Percentiles rank a stretch among this genome's conserved stretches.
Conservation (phyloP, 2,329 filamentous ascomycete genomes). For the Scytalidium sp. region DNA sequence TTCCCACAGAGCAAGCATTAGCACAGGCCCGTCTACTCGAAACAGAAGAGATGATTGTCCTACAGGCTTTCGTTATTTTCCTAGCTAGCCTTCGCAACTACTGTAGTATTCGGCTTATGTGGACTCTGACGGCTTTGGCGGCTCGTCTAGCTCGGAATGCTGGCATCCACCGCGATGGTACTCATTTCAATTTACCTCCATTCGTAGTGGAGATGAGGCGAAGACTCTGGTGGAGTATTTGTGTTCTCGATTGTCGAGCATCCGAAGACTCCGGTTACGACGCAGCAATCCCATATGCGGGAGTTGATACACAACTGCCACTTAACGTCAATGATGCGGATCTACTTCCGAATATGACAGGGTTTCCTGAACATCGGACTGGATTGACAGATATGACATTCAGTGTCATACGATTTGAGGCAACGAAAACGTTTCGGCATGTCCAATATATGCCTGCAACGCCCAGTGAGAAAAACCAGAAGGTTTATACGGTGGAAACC, state of each 20-base stretch:
- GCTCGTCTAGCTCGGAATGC: slow-evolving; percentile 38
- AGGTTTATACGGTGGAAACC: neutral
- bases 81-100: slow-evolving; percentile 44
- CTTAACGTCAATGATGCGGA: slow-evolving; percentile 11
- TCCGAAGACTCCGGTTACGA: slow-evolving; percentile 47
- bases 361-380: neutral
- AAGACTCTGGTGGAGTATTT: slow-evolving; percentile 59
- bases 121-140: slow-evolving; percentile 38
- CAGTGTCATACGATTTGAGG: neutral
- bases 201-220: slow-evolving; percentile 60
- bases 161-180: slow-evolving; percentile 39
- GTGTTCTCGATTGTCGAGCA: slow-evolving; percentile 52
- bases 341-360: neutral
- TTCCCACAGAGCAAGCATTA: slow-evolving; percentile 55
- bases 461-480: neutral
- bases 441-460: neutral
- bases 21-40: slow-evolving; percentile 56
- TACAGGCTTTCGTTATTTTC: slow-evolving; percentile 59
- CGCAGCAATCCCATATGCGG: slow-evolving; percentile 48
- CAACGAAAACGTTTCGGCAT: neutral
- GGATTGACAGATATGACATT: neutral
- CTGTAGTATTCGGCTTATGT: slow-evolving; percentile 51
- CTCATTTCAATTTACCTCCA: slow-evolving; percentile 47
- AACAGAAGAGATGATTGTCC: slow-evolving; percentile 51
- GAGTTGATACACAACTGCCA: slow-evolving; percentile 34